Percentiles rank a stretch among this genome's conserved stretches.
These are phyloP conservation scores for Termitomyces heimii DNA, from an alignment of 768 basidiomycete genomes.

Conservation along the genomic window DNA sequence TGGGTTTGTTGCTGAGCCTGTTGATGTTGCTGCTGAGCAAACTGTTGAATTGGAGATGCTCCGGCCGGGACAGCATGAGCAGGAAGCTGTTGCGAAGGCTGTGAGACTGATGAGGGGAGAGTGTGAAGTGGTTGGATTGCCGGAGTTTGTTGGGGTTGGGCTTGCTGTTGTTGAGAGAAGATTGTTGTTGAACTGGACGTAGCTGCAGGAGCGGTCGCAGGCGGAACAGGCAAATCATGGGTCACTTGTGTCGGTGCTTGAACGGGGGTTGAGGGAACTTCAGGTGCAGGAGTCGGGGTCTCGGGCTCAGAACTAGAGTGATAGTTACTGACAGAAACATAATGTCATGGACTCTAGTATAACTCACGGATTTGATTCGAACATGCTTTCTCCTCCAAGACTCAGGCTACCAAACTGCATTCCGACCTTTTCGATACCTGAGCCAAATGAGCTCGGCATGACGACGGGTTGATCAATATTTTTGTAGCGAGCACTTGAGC, in stretches of 20 bases:
- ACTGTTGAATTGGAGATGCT: conserved; percentile 36
- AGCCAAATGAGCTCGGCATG: conserved; percentile 65
- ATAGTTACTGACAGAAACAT: not conserved
- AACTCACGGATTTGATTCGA: conserved; percentile 50
- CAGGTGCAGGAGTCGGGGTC: conserved; percentile 17
- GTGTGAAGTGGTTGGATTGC: conserved; percentile 15
- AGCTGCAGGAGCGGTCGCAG: conserved; percentile 32
- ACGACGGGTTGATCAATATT: conserved; percentile 74
- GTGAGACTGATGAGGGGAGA: conserved; percentile 19
- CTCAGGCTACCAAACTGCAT: conserved; percentile 89
- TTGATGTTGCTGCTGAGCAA: conserved; percentile 33
- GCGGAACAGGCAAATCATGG: conserved; percentile 28
- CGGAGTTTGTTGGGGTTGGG: conserved; percentile 26
- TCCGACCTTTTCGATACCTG: conserved; percentile 69
- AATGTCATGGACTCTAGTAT: conserved; percentile 4
- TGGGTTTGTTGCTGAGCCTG: conserved; percentile 24
- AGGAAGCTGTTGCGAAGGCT: conserved; percentile 31
- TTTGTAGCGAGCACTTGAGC: conserved; percentile 61
- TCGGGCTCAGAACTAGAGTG: conserved; percentile 13
- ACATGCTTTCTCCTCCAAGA: conserved; percentile 60
- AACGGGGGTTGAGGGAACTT: conserved; percentile 28
- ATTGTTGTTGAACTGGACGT: conserved; percentile 33
- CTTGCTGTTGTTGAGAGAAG: conserved; percentile 43
- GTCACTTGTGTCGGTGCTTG: conserved; percentile 20
- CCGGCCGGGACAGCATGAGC: conserved; percentile 17